Conservation (phyloP, 2,329 filamentous ascomycete genomes). For the Fusarium domesticum region DNA sequence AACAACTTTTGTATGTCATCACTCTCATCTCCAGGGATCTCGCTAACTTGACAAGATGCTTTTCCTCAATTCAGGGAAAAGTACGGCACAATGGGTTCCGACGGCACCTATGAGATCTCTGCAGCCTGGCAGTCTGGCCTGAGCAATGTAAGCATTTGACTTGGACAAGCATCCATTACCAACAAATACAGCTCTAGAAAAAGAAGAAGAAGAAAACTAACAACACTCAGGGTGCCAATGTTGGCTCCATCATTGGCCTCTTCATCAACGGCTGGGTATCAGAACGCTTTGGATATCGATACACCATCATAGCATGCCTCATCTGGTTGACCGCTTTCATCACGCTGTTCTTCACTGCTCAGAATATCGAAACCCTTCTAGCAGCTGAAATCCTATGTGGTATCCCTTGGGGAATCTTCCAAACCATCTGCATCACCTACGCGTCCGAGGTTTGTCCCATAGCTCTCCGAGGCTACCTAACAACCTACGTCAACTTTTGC, state of each 20-base stretch:
- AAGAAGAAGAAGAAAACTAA: not conserved
- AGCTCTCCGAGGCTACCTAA: slow-evolving; percentile 6
- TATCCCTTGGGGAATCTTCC: slow-evolving; percentile 24
- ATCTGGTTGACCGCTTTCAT: slow-evolving; percentile 19
- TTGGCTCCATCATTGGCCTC: slow-evolving; percentile 23
- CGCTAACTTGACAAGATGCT: slow-evolving; percentile 8
- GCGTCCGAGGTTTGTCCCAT: slow-evolving; percentile 9
- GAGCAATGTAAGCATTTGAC: slow-evolving; percentile 20
- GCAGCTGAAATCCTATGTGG: slow-evolving; percentile 22
- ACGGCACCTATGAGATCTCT: slow-evolving; percentile 21
- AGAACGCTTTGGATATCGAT: slow-evolving; percentile 20
- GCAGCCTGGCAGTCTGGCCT: slow-evolving; percentile 23
- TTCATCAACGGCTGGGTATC: slow-evolving; percentile 22
- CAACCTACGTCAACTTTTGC: slow-evolving; percentile 8
- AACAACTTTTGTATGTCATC: slow-evolving; percentile 22
- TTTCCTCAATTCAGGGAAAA: slow-evolving; percentile 24
- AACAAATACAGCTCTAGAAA: not conserved
- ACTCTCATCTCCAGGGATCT: too few species aligned
- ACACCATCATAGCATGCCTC: slow-evolving; percentile 23
- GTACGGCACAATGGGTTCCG: slow-evolving; percentile 14
- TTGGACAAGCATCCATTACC: accelerated
- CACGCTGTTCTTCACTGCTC: slow-evolving; percentile 23
- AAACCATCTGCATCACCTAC: slow-evolving; percentile 24
- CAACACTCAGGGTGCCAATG: slow-evolving; percentile 13
- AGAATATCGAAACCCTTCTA: slow-evolving; percentile 22